Evolutionary conservation across 1,284 basidiomycete genomes (phyloP).

Genomic region (Moniliella sp.): DNA sequence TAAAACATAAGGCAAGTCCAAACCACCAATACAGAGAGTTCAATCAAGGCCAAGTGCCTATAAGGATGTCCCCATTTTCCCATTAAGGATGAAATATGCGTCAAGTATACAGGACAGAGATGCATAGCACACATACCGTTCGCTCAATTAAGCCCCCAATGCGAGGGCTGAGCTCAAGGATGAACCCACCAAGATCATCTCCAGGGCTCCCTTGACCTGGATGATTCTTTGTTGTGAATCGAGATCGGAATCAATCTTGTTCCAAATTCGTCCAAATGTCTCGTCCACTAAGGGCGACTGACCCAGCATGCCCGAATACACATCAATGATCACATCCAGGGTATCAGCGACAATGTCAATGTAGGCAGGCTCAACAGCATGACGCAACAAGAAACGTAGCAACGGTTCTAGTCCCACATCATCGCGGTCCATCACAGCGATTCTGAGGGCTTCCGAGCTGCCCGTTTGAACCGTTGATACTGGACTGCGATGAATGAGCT

Average conservation of each 20-base stretch:
- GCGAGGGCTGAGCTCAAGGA: conserved; percentile 33
- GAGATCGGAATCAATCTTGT: conserved; percentile 63
- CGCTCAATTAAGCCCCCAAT: too few relatives aligned
- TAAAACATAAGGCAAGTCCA: too few relatives aligned
- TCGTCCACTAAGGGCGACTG: conserved; percentile 75
- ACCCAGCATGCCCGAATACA: conserved; percentile 71
- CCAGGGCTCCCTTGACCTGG: conserved; percentile 64
- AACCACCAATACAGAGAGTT: too few relatives aligned
- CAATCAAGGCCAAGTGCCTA: too few relatives aligned
- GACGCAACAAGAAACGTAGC: conserved; percentile 58
- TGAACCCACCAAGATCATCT: conserved; percentile 55
- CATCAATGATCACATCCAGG: conserved; percentile 60
- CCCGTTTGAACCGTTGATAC: conserved; percentile 3
- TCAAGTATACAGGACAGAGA: too few relatives aligned
- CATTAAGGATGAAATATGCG: too few relatives aligned
- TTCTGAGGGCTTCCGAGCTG: conserved; percentile 56
- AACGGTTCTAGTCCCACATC: conserved; percentile 83
- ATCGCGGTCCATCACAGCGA: conserved; percentile 69
- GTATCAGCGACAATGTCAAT: conserved; percentile 69
- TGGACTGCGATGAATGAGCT: conserved; percentile 53
- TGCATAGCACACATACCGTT: too few relatives aligned
- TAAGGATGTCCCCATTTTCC: too few relatives aligned
- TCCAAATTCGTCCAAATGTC: conserved; percentile 58
- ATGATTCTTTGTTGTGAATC: conserved; percentile 71
- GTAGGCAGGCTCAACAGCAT: conserved; percentile 73